Conservation (phyloP, 2,329 filamentous ascomycete species). For the Pseudocercospora vitis region DNA sequence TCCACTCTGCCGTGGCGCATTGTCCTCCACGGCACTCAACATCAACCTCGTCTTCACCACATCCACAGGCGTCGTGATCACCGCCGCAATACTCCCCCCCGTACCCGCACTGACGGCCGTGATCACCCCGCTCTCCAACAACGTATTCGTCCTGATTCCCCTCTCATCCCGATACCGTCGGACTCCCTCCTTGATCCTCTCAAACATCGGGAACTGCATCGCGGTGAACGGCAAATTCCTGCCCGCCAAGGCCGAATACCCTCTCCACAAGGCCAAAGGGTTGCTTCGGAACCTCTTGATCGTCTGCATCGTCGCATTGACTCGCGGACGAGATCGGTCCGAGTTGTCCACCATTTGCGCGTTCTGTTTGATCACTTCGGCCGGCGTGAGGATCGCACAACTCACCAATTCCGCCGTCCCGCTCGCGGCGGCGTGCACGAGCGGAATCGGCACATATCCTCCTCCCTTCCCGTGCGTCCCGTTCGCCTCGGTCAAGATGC, state of each 20-base stretch:
- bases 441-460: constrained; percentile 60
- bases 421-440: constrained; percentile 73
- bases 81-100: constrained; percentile 72
- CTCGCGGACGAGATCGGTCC: constrained; percentile 36
- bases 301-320: constrained; percentile 57
- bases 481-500: constrained; percentile 55
- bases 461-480: constrained; percentile 43
- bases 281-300: constrained; percentile 57
- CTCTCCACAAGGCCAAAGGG: constrained; percentile 60
- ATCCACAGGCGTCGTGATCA: constrained; percentile 84
- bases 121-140: constrained; percentile 68
- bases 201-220: constrained; percentile 85
- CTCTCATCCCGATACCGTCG: constrained; percentile 45
- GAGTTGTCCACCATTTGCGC: constrained; percentile 71
- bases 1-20: background rate
- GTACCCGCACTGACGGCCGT: constrained; percentile 72
- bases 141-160: constrained; percentile 40
- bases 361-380: constrained; percentile 91
- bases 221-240: constrained; percentile 86
- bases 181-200: constrained; percentile 62
- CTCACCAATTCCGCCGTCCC: constrained; percentile 78
- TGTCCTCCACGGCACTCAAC: constrained; percentile 59
- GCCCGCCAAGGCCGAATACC: constrained; percentile 78
- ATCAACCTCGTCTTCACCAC: constrained; percentile 90
- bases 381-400: constrained; percentile 81